Base-by-base conservation (phyloP, 1,284 basidiomycete genomes). In the Ustilago tritici region DNA sequence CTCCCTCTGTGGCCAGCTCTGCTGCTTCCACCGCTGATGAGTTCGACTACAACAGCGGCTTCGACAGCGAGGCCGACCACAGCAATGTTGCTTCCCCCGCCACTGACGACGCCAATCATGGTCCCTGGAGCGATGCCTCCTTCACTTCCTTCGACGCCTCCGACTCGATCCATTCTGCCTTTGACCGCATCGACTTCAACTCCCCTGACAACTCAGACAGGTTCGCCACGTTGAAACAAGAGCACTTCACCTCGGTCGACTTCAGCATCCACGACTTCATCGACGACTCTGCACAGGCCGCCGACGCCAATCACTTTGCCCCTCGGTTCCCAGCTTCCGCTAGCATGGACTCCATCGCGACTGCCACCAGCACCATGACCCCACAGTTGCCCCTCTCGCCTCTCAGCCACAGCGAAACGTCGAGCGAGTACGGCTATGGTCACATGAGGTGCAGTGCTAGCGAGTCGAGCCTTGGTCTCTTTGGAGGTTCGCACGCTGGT, bases 181-280 rank as follows among this genome's bases (percentile, higher is more conserved):
- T 71, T 41, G 62, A 74, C 52, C 70, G 70, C 55, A 73, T 70
- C 60, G 62, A 53, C n/a, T 73, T 71, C 60, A 56, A 66, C n/a
- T 75, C 72, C 2, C 69, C 74, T n/a, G 56, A 17, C 31, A 68
- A 58, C 14, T 41, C 61, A 10, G 49, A 58, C 50, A 64, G 66
- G 55, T 40, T 47, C 19, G 41, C 58, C 34, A 54, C 41, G 38
- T 43, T 62, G 23, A 61, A 61, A 32, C 52, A 69, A 34, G 64
- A 73, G 41, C 41, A 55, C 50, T 43, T 57, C 50, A 47, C 43
- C 2, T n/a, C 47, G 7, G 14, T 55, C 70, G 70, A 61, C 40
- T 82, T 82, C 47, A 76, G 72, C 69, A 72, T 82, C 61, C 62
- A 74, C 59, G 81, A 82, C 2, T 82, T 82, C 63, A 82, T 82